Evolutionary conservation across 352 stramenopile genomes (phyloP).

Genomic region (Globisporangium okanoganense): DNA sequence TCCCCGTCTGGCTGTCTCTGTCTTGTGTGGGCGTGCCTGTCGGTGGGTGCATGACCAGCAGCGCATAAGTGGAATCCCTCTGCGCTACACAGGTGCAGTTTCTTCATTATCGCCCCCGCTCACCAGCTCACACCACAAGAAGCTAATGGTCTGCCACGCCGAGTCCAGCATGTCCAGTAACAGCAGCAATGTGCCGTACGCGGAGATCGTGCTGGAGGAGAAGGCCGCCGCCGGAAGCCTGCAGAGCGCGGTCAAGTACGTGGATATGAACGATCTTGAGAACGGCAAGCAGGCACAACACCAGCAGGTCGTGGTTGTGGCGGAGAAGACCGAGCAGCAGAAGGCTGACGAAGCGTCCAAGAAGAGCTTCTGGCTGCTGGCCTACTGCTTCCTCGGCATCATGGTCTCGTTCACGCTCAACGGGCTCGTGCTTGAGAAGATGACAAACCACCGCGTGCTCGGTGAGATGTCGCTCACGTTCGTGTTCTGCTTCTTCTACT

Average conservation of each 20-base stretch:
- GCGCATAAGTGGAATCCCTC: slow-evolving; percentile 19
- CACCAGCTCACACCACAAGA: neutral
- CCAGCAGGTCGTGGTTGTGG: slow-evolving; percentile 9
- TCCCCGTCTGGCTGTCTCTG: neutral
- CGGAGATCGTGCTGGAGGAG: slow-evolving; percentile 53
- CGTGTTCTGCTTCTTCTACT: slow-evolving; percentile 79
- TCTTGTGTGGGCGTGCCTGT: neutral
- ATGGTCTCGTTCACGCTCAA: slow-evolving; percentile 85
- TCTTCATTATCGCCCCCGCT: slow-evolving; percentile 5
- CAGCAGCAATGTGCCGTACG: slow-evolving; percentile 42
- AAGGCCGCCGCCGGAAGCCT: slow-evolving; percentile 15
- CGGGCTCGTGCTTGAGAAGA: slow-evolving; percentile 77
- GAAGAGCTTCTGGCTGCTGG: slow-evolving; percentile 55
- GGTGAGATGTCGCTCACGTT: slow-evolving; percentile 84
- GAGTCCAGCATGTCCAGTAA: slow-evolving; percentile 40
- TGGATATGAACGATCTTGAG: slow-evolving; percentile 27
- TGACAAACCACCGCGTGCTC: slow-evolving; percentile 79
- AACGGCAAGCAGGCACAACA: slow-evolving; percentile 20
- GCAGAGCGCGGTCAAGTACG: slow-evolving; percentile 23
- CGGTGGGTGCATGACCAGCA: slow-evolving; percentile 2
- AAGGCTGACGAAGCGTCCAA: slow-evolving; percentile 18
- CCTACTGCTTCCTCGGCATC: slow-evolving; percentile 78
- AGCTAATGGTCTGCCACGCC: slow-evolving; percentile 17
- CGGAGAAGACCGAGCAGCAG: slow-evolving; percentile 4
- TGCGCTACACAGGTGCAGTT: slow-evolving; percentile 9